Percentiles rank a stretch among this genome's conserved stretches.
These are phyloP conservation scores for Wakefieldia striispora DNA, from an alignment of 768 basidiomycete genomes.

Conservation along the genomic window DNA sequence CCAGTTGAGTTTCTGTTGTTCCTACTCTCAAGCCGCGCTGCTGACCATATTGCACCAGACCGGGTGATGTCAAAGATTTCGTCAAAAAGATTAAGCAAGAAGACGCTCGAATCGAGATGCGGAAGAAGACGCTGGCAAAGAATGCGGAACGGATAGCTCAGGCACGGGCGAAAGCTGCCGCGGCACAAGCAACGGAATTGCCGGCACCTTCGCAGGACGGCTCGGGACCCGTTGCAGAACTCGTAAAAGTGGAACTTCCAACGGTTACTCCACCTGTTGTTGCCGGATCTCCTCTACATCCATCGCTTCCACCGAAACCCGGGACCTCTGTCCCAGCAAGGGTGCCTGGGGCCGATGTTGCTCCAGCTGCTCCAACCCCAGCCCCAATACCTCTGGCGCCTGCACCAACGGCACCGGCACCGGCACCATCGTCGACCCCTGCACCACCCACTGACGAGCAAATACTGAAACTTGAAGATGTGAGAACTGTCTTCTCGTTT, in stretches of 20 bases:
- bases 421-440: slow-evolving; percentile 16
- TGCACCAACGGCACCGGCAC: slow-evolving; percentile 11
- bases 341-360: slow-evolving; percentile 33
- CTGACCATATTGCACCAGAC: slow-evolving; percentile 36
- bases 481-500: slow-evolving; percentile 21
- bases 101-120: slow-evolving; percentile 57
- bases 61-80: slow-evolving; percentile 74
- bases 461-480: slow-evolving; percentile 62
- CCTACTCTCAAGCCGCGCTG: background rate
- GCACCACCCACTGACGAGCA: slow-evolving; percentile 44
- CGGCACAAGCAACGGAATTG: slow-evolving; percentile 26
- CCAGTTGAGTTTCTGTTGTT: slow-evolving; percentile 47
- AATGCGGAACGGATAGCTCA: slow-evolving; percentile 37
- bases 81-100: slow-evolving; percentile 68
- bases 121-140: slow-evolving; percentile 40
- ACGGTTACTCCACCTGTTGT: slow-evolving; percentile 7
- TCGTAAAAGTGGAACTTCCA: slow-evolving; percentile 19
- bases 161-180: slow-evolving; percentile 43
- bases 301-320: slow-evolving; percentile 72
- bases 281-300: slow-evolving; percentile 53
- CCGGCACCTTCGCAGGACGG: slow-evolving; percentile 17
- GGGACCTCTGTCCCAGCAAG: slow-evolving; percentile 38
- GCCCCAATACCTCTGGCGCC: slow-evolving; percentile 8
- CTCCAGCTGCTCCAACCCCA: slow-evolving; percentile 20
- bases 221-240: slow-evolving; percentile 10